Base-by-base conservation (phyloP, 345 rosid species). In the Syzygium aqueum region DNA sequence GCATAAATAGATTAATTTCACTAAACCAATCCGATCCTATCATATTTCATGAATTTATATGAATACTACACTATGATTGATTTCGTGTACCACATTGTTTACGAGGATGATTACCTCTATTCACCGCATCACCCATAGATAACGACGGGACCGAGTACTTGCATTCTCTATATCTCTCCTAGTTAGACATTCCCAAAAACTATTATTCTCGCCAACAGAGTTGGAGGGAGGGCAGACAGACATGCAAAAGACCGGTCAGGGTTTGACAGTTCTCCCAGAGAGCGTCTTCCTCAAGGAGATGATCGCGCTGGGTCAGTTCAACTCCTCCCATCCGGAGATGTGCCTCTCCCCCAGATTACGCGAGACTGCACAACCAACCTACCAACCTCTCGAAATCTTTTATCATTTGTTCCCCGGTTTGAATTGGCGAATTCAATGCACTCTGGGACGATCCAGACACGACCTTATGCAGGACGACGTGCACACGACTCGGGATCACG, bases 401-500 rank as follows among this genome's bases (percentile, higher is more conserved):
- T 73, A 73, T 73, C 5, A 37, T 73, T 67, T 23, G 14, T 73
- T 67, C 25, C 40, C 80, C 80, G 49, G 3, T 73, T 73, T 33
- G 80, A 73, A 33, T 2, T 33, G 80, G 80, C 25, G 80, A 27
- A 46, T 84, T 84, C 56, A 30, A 51, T 28, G 78, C 28, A 40
- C 53, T 53, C 57, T 13, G 30, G 25, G 80, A 73, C 23, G 82
- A 73, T 19, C 49, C 49, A 22, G 49, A 73, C 49, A 12, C 49
- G 5, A 40, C 82, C 25, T 37, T 73, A 19, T 30, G 49, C 77
- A n/a, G 87, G 87, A 86, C 87, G 87, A 86, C 87, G 87, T 86
- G 87, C 87, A 51, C 19, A 23, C 84, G 10, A 86, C 87, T 86
- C 83, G 19, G 40, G 21, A 6, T 49, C 49, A 61, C 17, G 82